Base-by-base conservation (phyloP, 1,284 basidiomycete genomes). In the Pulveroboletus sp. region DNA sequence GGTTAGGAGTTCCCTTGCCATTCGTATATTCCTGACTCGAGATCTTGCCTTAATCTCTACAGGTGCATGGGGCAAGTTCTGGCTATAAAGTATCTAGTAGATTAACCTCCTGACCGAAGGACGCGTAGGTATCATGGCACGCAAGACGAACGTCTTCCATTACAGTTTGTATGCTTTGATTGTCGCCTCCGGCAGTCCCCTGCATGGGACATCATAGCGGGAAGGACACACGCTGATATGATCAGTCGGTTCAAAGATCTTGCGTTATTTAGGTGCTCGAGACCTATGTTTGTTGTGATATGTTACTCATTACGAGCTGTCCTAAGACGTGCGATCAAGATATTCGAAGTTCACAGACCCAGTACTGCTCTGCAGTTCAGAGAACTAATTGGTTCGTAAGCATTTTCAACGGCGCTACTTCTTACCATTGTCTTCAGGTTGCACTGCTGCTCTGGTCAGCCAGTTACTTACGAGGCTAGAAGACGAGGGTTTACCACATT, bases 41-140 rank as follows among this genome's bases (percentile, higher is more conserved):
- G 20, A 24, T 52, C n/a, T 22, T n/a, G 7, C n/a, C 14, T 20
- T 35, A 22, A 49, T 43, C 17, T 50, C 44, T 47, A 22, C 29
- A 91, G 89, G 89, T 92, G 90, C 68, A 89, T 89, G 83, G 89
- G 90, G 85, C 87, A 69, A 52, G 70, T 57, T 43, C 39, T 25
- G 11, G n/a, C 24, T 25, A 24, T 20, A 38, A 49, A 54, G 24
- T 5, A 31, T n/a, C n/a, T n/a, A n/a, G n/a, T n/a, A n/a, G 15
- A 46, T 47, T 22, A 10, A 35, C 15, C n/a, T 22, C 24, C 29
- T 25, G 25, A 29, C 29, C 52, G 52, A 50, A 54, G 24, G 60
- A 28, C n/a, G 18, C 11, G 39, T 29, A 89, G 87, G 25, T 92
- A 82, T 68, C 86, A 91, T 65, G 81, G 82, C 8, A 68, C 71